phyloP scores from a whole-genome alignment of 140 eudicot genomes.

The Flaveria floridana region DNA sequence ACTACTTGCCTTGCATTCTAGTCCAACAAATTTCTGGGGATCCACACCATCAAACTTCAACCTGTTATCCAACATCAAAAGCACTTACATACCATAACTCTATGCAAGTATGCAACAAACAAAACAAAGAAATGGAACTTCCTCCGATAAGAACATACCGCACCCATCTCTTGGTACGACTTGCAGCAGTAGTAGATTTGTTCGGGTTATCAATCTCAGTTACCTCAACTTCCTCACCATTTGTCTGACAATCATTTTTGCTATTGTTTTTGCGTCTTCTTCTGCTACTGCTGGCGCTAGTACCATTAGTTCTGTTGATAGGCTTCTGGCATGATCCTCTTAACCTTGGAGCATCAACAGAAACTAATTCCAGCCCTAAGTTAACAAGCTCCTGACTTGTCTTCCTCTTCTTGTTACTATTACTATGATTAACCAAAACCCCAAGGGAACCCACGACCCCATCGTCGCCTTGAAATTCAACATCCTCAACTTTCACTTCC shows the following conservation, averaged over 20 bases:
- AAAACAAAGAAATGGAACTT: slow-evolving; percentile 8
- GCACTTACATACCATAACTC: background rate
- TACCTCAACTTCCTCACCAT: slow-evolving; percentile 19
- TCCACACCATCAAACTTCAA: slow-evolving; percentile 70
- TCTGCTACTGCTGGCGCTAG: slow-evolving; percentile 3
- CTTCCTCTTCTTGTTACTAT: slow-evolving; percentile 46
- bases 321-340: slow-evolving; percentile 40
- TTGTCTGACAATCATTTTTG: slow-evolving; percentile 20
- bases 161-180: slow-evolving; percentile 61
- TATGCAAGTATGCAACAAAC: background rate
- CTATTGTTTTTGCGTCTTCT: slow-evolving; percentile 16
- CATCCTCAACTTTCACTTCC: slow-evolving; percentile 29
- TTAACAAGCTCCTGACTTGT: slow-evolving; percentile 44
- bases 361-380: slow-evolving; percentile 45
- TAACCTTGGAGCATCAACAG: slow-evolving; percentile 35
- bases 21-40: slow-evolving; percentile 65
- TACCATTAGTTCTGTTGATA: background rate
- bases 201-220: slow-evolving; percentile 25
- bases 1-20: slow-evolving; percentile 83
- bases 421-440: slow-evolving; percentile 25
- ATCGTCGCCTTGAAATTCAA: slow-evolving; percentile 24
- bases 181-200: slow-evolving; percentile 32
- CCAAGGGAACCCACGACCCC: background rate
- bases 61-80: slow-evolving; percentile 46
- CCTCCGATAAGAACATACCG: slow-evolving; percentile 36